Percentiles rank a stretch among this genome's conserved stretches.
Conservation (phyloP, 2,329 filamentous ascomycete species). For the Hypoxylon rubiginosum region DNA sequence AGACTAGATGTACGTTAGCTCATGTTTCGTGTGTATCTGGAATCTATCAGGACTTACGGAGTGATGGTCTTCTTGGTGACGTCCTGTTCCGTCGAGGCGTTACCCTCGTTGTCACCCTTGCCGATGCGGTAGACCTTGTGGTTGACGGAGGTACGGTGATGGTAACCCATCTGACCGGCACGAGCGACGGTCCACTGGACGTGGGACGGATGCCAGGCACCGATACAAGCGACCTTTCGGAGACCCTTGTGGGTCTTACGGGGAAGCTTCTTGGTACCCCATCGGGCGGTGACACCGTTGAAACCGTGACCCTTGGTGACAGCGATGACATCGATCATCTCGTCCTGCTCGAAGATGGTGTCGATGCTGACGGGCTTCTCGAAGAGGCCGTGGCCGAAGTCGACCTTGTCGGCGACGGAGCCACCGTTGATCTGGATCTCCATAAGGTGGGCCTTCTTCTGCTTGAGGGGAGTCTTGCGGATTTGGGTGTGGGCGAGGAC, state of each 20-base stretch:
- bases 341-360: constrained; percentile 98
- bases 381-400: constrained; percentile 94
- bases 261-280: constrained; percentile 99
- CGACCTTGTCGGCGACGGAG: constrained; percentile 94
- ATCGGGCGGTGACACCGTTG: constrained; percentile 96
- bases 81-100: constrained; percentile 94
- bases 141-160: constrained; percentile 99
- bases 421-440: constrained; percentile 99
- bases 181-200: constrained; percentile 99
- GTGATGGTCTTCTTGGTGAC: constrained; percentile 99
- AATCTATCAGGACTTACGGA: constrained; percentile 78
- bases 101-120: constrained; percentile 90
- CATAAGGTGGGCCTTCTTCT: constrained; percentile 99
- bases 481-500: constrained; percentile 99
- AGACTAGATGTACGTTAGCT: constrained; percentile 71
- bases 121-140: constrained; percentile 99
- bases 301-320: constrained; percentile 99
- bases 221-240: constrained; percentile 99
- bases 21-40: constrained; percentile 3
- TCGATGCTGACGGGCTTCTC: constrained; percentile 98
- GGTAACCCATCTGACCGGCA: constrained; percentile 99
- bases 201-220: constrained; percentile 99
- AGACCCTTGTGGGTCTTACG: constrained; percentile 99
- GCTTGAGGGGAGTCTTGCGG: constrained; percentile 98
- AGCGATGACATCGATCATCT: constrained; percentile 99